Conservation (phyloP, 345 rosid genomes). For the Eucalyptus sp. region DNA sequence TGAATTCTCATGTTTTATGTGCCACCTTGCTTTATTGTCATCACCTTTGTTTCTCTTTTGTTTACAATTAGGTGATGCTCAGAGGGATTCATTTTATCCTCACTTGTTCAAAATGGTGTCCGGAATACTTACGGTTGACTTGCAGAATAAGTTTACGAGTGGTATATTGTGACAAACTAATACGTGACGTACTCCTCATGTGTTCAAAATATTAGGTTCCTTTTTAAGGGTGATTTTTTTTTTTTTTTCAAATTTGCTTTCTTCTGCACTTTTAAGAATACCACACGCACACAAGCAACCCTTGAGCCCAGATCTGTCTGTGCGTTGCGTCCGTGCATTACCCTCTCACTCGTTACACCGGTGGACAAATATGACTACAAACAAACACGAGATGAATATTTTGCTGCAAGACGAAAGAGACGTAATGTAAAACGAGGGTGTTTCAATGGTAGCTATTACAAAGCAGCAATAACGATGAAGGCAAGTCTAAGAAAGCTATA, state of each 20-base stretch:
- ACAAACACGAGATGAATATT: neutral
- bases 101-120: neutral
- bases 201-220: neutral
- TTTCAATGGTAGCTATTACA: neutral
- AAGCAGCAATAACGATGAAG: neutral
- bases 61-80: neutral
- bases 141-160: neutral
- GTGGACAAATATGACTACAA: neutral
- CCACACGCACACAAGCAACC: neutral
- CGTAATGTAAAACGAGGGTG: neutral
- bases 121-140: neutral
- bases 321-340: neutral
- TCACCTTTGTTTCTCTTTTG: neutral
- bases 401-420: neutral
- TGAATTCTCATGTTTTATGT: neutral
- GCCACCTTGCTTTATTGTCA: neutral
- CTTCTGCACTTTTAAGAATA: neutral
- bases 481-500: neutral
- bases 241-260: neutral
- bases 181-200: neutral
- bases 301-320: neutral
- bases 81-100: neutral
- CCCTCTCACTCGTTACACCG: accelerated
- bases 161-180: neutral
- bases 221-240: neutral